Percentiles rank a stretch among this genome's conserved stretches.
These are phyloP conservation scores for Coemansia sp. DNA, from an alignment of 192 early-diverging fungal genomes.

Conservation along the genomic window DNA sequence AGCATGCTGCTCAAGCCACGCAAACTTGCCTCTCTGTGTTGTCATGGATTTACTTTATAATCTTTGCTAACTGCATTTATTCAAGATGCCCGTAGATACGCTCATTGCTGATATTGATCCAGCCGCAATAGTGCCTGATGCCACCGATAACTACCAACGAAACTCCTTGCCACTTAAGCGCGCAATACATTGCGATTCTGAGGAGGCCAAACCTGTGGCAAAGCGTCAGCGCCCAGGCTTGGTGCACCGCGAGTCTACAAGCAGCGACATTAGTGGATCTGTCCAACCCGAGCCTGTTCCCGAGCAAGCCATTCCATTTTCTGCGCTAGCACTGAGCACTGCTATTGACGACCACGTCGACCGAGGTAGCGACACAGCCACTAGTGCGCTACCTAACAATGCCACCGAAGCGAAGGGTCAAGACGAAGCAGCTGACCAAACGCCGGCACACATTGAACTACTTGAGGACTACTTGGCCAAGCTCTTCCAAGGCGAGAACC, in stretches of 20 bases:
- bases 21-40: not conserved
- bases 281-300: slow-evolving; percentile 1
- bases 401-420: not conserved
- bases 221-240: slow-evolving; percentile 7
- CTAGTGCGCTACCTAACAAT: not conserved
- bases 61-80: not conserved
- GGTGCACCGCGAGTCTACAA: slow-evolving; percentile 7
- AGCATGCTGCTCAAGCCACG: not conserved
- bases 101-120: not conserved
- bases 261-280: not conserved
- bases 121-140: not conserved
- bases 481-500: slow-evolving; percentile 45
- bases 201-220: not conserved
- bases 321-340: not conserved
- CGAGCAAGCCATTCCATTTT: not conserved
- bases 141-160: not conserved
- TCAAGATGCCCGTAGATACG: not conserved
- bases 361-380: not conserved
- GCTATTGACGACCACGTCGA: not conserved
- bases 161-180: not conserved
- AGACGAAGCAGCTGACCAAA: not conserved
- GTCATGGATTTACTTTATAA: not conserved
- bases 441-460: slow-evolving; percentile 5
- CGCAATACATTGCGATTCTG: not conserved
- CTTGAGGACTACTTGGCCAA: slow-evolving; percentile 37